Percentiles rank a stretch among this genome's conserved stretches.
These are phyloP conservation scores for Diaporthe longicolla DNA, from an alignment of 2,329 filamentous ascomycete species.

Conservation along the genomic window DNA sequence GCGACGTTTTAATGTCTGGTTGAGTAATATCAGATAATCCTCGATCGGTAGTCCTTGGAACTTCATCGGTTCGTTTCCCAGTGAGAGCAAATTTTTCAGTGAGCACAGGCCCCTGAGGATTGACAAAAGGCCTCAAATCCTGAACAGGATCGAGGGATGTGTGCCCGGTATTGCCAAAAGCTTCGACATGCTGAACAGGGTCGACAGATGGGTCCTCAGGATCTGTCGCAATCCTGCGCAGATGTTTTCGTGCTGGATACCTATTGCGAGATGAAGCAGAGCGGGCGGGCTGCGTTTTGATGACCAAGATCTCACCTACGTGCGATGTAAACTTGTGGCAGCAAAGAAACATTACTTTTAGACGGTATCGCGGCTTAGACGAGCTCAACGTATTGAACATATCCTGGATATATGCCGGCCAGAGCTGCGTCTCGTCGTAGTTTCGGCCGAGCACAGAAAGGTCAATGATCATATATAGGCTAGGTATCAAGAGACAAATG, in stretches of 20 bases:
- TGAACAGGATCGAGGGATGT: too few species aligned
- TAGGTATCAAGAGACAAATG: not conserved
- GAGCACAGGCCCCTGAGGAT: not conserved
- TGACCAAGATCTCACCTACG: not conserved
- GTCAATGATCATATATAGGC: not conserved
- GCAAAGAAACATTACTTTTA: not conserved
- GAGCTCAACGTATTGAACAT: fast-evolving
- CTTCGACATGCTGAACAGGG: not conserved
- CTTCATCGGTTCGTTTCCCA: not conserved
- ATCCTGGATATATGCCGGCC: not conserved
- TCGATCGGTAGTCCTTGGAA: fast-evolving
- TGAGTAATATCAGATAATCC: not conserved
- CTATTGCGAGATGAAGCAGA: not conserved
- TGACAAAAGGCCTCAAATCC: too few species aligned
- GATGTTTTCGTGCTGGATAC: not conserved
- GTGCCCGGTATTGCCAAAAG: too few species aligned
- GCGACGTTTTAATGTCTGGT: not conserved
- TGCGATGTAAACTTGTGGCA: not conserved
- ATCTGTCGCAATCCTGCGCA: not conserved
- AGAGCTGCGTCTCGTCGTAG: not conserved
- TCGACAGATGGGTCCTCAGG: not conserved
- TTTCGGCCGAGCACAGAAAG: not conserved
- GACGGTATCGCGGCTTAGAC: not conserved
- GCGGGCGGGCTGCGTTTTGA: not conserved
- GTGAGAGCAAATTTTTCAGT: too few species aligned